Evolutionary conservation across 2,329 filamentous ascomycete genomes (phyloP).

Genomic region (Fusarium duplospermum): DNA sequence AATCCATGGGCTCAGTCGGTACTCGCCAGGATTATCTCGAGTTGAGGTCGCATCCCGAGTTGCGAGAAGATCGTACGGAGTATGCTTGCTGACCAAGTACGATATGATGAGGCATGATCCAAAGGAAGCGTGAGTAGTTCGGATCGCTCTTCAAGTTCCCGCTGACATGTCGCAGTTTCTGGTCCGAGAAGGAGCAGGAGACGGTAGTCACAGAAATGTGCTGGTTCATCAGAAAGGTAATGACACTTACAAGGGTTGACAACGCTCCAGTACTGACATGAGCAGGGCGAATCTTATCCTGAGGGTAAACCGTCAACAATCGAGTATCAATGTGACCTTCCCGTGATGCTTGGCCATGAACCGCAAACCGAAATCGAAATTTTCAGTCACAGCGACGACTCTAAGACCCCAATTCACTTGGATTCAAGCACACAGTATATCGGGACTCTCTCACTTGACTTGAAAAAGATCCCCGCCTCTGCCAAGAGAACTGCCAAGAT

Average conservation of each 20-base stretch:
- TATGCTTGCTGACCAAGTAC: conserved; percentile 50
- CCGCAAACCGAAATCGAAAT: conserved; percentile 55
- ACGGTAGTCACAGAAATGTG: conserved; percentile 53
- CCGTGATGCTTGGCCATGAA: conserved; percentile 48
- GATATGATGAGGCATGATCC: conserved; percentile 52
- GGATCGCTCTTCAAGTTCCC: not conserved
- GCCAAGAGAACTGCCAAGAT: conserved; percentile 47
- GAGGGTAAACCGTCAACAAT: conserved; percentile 51
- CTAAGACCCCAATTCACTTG: conserved; percentile 47
- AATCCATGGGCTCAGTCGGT: conserved; percentile 53
- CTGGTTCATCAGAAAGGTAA: conserved; percentile 55
- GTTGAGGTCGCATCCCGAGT: conserved; percentile 51
- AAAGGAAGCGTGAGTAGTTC: conserved; percentile 49
- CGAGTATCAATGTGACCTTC: conserved; percentile 54
- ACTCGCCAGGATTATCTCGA: conserved; percentile 43
- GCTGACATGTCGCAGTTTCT: conserved; percentile 47
- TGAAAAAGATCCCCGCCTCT: conserved; percentile 49
- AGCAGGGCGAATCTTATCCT: conserved; percentile 53
- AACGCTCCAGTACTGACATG: conserved; percentile 5
- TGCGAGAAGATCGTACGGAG: conserved; percentile 52
- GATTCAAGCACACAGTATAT: conserved; percentile 46
- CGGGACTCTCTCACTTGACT: conserved; percentile 51
- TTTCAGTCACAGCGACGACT: conserved; percentile 50
- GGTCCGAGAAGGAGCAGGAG: conserved; percentile 53
- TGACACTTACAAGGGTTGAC: not conserved